Evolutionary conservation across 768 basidiomycete species (phyloP).

Genomic region (Suillus bovinus): DNA sequence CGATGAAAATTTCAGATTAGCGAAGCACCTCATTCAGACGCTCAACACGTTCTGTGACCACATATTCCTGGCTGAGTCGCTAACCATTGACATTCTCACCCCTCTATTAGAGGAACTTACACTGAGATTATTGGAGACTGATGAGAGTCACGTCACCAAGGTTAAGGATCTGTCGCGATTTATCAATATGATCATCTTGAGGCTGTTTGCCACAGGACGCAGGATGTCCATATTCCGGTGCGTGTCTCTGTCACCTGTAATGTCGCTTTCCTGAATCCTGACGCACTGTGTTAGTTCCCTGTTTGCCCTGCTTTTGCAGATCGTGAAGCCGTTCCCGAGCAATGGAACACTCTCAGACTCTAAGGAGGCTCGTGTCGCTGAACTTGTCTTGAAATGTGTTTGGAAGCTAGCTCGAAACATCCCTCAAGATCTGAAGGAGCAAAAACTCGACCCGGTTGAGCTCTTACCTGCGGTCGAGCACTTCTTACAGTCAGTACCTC

Average conservation of each 20-base stretch:
- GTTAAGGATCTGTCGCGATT: constrained; percentile 93
- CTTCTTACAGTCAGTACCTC: constrained; percentile 90
- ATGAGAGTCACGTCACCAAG: constrained; percentile 79
- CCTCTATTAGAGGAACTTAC: constrained; percentile 92
- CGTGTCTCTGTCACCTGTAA: constrained; percentile 25
- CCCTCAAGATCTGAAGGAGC: constrained; percentile 84
- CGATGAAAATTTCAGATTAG: constrained; percentile 86
- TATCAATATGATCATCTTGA: constrained; percentile 97
- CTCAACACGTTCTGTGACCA: constrained; percentile 95
- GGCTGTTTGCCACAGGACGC: constrained; percentile 87
- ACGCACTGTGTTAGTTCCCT: constrained; percentile 41
- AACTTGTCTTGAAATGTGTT: constrained; percentile 92
- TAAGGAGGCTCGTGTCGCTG: constrained; percentile 85
- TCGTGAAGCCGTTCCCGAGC: constrained; percentile 80
- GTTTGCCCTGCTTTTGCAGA: constrained; percentile 79
- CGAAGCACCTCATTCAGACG: constrained; percentile 97
- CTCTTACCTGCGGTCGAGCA: constrained; percentile 91
- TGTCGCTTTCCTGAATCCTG: constrained; percentile 14
- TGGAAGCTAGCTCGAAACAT: constrained; percentile 98
- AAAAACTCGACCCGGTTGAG: constrained; percentile 81
- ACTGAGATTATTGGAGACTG: constrained; percentile 87
- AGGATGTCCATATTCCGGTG: constrained; percentile 91
- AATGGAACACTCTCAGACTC: constrained; percentile 73
- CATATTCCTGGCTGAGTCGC: constrained; percentile 78
- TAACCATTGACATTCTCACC: constrained; percentile 83